Percentiles rank a stretch among this genome's conserved stretches.
Evolutionary conservation across 306 rosid species (phyloP).

Genomic region (Oxytropis ochrocephala): DNA sequence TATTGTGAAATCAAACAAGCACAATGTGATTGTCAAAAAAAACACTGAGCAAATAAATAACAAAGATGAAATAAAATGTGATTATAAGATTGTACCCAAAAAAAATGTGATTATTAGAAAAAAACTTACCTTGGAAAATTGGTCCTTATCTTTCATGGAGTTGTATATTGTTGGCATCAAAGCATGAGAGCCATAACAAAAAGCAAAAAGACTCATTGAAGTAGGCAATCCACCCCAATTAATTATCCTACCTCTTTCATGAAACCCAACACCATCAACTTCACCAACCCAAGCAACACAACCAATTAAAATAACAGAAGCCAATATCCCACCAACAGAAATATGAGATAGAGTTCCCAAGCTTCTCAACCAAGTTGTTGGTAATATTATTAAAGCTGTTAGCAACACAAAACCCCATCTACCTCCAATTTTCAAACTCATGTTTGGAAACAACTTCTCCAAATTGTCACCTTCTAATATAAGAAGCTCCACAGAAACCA

Average conservation of each 20-base stretch:
- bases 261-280: constrained; percentile 53
- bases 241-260: constrained; percentile 26
- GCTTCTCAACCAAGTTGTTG: constrained; percentile 65
- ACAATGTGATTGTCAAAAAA: too few species aligned
- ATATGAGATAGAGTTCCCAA: constrained; percentile 50
- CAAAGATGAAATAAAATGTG: background rate
- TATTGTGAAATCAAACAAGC: too few species aligned
- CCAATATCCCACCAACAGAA: constrained; percentile 60
- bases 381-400: constrained; percentile 42
- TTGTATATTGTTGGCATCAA: constrained; percentile 56
- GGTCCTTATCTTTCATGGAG: constrained; percentile 54
- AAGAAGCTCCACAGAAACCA: constrained; percentile 51
- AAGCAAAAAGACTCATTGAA: constrained; percentile 42
- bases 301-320: constrained; percentile 35
- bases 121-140: constrained; percentile 45
- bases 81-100: background rate
- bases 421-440: constrained; percentile 31
- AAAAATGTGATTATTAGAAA: background rate
- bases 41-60: too few species aligned
- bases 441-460: constrained; percentile 44
- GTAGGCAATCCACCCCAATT: constrained; percentile 37
- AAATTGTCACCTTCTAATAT: constrained; percentile 69
- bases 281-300: constrained; percentile 54
- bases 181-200: constrained; percentile 57
- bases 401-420: constrained; percentile 39